Base-by-base conservation (phyloP, 1,284 basidiomycete genomes). In the Ceratobasidium sp. region DNA sequence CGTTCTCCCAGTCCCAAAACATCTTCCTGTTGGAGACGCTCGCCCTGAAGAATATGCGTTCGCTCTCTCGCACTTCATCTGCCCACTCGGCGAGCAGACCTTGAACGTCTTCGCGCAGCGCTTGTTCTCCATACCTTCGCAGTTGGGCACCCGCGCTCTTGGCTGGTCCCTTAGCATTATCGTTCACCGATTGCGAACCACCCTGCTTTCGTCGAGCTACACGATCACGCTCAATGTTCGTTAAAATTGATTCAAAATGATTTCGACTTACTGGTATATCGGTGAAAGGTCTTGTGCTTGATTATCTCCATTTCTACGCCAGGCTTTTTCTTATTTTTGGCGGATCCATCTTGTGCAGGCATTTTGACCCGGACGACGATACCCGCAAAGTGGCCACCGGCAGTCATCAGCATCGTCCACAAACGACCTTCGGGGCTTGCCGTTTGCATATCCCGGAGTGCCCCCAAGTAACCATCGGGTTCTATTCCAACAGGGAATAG, bases 331-430 rank as follows among this genome's bases (percentile, higher is more conserved):
- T 86, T 89, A 79, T 85, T 87, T 71, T 84, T 86, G 45, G 81
- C 80, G 44, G 76, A 81, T 33, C 82, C 83, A 47, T 86, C 86
- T 31, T 86, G 84, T 75, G 86, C 80, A 80, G 87, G 76, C 77
- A 86, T 81, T 76, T 89, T 89, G 27, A 94, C 92, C 36, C 90
- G 85, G 2, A 96, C 91, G 33, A 99, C 87, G 72, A 95, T 92
- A 17, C 96, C 97, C 8, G 97, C 97, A 84, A 99, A 99, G 83
- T 99, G 97, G 15, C 97, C 97, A 6, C 98, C 97, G 0, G 97
- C 97, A 54, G 94, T 91, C 94, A 99, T 97, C 80, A 99, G 92
- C 85, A 99, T 83, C 0, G 96, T 95, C 93, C 97, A 97, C 75
- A 90, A 92, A 22, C 96, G 86, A 45, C 92, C 94, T 31, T 87